Evolutionary conservation across 495 filamentous ascomycete genomes (phyloP), one percentile per base, ranked within the genome.

Genomic region (Melanomma pulvis-pyrius): DNA sequence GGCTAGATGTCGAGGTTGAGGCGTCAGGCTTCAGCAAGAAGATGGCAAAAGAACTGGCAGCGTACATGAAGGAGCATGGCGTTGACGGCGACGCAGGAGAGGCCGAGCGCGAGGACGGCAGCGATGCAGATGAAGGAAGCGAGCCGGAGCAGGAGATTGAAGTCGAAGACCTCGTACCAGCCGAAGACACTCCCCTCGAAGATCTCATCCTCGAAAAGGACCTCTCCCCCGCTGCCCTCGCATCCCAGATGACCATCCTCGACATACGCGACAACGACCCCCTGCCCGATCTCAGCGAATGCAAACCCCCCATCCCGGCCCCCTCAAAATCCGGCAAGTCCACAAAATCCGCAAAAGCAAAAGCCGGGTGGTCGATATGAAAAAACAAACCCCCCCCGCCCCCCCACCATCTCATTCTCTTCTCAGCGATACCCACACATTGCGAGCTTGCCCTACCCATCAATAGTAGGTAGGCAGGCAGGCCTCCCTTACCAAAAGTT

Each of bases 21-120:
- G 96, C 96, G 0, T 93, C 91, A 0, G 96, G 96, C 0, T 97
- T 97, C 76, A 96, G 92, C 17, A 93, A 87, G 78, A 98, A 97
- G 82, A 94, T 94, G 85, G 89, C 90, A 17, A 94, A 92, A 72
- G 94, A 98, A 63, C 78, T 98, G 24, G 93, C 96, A 71, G 84
- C 84, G 6, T 96, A 96, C 73, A 96, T 97, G 82, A 86, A 87
- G 67, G 88, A 86, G 29, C 83, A 87, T 24, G 87, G 86, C 21
- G 84, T 82, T 5, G 83, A 87, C 66, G 83, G 81, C 1, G 86
- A 86, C 67, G 81, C 72, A 0, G 80, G 78, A n/a, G 74, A 76
- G 6, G 73, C 70, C 24, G 74, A 65, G 13, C 64, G 65, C 24
- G 65, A 67, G 1, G 74, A 67, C 12, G 65, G 69, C 1, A 55